Evolutionary conservation across 805 yeast genomes (phyloP).

Genomic region (Myxozyma lipomycoides): DNA sequence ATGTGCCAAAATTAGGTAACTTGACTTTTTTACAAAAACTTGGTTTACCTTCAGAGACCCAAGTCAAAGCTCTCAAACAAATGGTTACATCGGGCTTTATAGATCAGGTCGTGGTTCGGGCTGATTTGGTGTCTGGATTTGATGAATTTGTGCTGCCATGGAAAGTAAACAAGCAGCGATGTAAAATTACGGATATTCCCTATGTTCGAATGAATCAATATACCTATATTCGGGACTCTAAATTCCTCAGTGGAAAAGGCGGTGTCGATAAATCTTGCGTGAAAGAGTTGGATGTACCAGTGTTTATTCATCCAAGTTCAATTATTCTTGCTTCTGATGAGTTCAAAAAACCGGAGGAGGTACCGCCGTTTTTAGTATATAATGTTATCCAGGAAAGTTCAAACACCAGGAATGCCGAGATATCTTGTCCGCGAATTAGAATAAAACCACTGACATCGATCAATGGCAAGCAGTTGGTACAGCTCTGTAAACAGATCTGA

Average conservation of each 20-base stretch:
- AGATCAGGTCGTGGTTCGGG: slow-evolving; percentile 84
- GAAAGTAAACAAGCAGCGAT: slow-evolving; percentile 43
- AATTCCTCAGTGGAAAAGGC: slow-evolving; percentile 41
- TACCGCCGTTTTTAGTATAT: slow-evolving; percentile 73
- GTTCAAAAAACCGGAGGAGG: slow-evolving; percentile 46
- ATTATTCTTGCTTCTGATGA: slow-evolving; percentile 42
- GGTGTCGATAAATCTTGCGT: slow-evolving; percentile 32
- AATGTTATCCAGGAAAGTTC: slow-evolving; percentile 58
- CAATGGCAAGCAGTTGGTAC: slow-evolving; percentile 68
- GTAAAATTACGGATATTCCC: slow-evolving; percentile 57
- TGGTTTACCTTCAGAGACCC: slow-evolving; percentile 46
- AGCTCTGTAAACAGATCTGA: slow-evolving; percentile 58
- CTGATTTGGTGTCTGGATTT: slow-evolving; percentile 58
- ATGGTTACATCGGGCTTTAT: slow-evolving; percentile 89
- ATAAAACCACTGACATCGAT: slow-evolving; percentile 76
- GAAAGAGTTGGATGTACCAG: slow-evolving; percentile 50
- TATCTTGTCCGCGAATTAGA: slow-evolving; percentile 50
- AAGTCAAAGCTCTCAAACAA: slow-evolving; percentile 77
- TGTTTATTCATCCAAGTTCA: slow-evolving; percentile 78
- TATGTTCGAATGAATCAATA: slow-evolving; percentile 37
- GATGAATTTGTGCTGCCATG: neutral
- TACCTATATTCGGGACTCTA: slow-evolving; percentile 54
- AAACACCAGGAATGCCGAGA: slow-evolving; percentile 38
- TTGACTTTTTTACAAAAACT: slow-evolving; percentile 23
- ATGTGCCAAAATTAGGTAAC: slow-evolving; percentile 33